A percentile compares a stretch with the other conserved stretches of the same genome.
Conservation (phyloP, 257 asterid genomes). For the Perilla frutescens region DNA sequence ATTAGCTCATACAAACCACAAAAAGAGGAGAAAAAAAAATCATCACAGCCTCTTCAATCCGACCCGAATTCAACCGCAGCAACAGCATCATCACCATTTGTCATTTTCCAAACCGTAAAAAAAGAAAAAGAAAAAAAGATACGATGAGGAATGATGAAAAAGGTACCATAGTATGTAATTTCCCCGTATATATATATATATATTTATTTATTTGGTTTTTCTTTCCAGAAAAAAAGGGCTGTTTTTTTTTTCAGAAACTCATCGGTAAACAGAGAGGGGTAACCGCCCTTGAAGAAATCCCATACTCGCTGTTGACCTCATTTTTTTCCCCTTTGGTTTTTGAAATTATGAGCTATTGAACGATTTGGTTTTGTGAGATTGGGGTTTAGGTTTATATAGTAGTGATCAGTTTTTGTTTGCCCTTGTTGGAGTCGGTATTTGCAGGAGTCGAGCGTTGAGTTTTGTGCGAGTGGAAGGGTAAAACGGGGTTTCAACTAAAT, state of each 20-base stretch:
- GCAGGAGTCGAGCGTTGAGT: not conserved
- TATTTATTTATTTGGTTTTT: not conserved
- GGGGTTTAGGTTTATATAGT: not conserved
- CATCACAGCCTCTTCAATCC: conserved; percentile 44
- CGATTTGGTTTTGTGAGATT: not conserved
- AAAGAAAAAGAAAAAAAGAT: not conserved
- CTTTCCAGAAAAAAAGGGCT: conserved; percentile 34
- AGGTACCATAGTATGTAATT: not conserved
- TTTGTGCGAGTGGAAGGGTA: not conserved
- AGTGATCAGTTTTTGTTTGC: conserved; percentile 9
- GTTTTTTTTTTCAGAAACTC: conserved; percentile 23
- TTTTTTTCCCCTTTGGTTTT: not conserved
- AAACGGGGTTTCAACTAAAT: not conserved
- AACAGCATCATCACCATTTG: not conserved
- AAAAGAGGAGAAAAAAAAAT: conserved; percentile 18
- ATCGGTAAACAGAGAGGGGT: conserved; percentile 42
- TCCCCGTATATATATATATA: not conserved
- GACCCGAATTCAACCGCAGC: not conserved
- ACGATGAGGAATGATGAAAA: not conserved
- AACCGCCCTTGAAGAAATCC: conserved; percentile 46
- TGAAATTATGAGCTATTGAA: conserved; percentile 25
- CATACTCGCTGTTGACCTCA: conserved; percentile 33
- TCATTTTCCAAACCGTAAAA: not conserved
- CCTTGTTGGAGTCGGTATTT: conserved; percentile 19
- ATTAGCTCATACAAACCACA: conserved; percentile 37